Base-by-base conservation (phyloP, 2,329 filamentous ascomycete genomes). In the Sarocladium brachiariae region DNA sequence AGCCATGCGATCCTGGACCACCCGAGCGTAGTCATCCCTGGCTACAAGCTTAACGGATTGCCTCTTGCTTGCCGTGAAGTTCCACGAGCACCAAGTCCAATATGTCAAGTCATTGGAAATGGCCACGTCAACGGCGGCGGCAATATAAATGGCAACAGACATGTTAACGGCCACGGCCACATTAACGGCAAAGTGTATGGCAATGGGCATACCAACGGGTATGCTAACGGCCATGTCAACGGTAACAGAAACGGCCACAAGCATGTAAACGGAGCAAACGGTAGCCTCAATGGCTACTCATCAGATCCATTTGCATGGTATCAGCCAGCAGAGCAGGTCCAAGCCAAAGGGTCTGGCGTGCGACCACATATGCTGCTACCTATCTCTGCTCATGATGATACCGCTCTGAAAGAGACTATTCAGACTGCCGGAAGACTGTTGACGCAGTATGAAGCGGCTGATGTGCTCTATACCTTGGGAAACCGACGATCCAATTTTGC, bases 1-100 rank as follows among this genome's bases (percentile, higher is more conserved):
- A 68, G 66, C 0, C 72, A 76, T 52, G 61, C 63, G 3, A 66
- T 75, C 13, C 53, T 75, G 43, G 63, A 30, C 27, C 8, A 30
- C 13, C 27, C 13, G 7, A 30, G 7, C 27, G 27, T 30, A 7
- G 13, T 30, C 16, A 10, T 43, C 38, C 38, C 9, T 4, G 38
- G 38, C 38, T 23, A 23, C n/a, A 39, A 16, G 35, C 38, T 43
- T 21, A n/a, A 25, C 6, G 38, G 38, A 9, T 6, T n/a, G 38
- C 38, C 8, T 21, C 6, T 10, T 8, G 38, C 16, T 7, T 10
- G 8, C 23, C 9, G 14, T 16, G 14, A 39, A 16, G 18, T 39
- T 39, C 14, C 35, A 16, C 8, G 35, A 39, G 14, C 35, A 16
- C 35, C 18, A 16, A 21, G 8, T 39, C n/a, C 14, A 8, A 16